Conservation (phyloP, 768 basidiomycete genomes). For the Crepidotus variabilis region DNA sequence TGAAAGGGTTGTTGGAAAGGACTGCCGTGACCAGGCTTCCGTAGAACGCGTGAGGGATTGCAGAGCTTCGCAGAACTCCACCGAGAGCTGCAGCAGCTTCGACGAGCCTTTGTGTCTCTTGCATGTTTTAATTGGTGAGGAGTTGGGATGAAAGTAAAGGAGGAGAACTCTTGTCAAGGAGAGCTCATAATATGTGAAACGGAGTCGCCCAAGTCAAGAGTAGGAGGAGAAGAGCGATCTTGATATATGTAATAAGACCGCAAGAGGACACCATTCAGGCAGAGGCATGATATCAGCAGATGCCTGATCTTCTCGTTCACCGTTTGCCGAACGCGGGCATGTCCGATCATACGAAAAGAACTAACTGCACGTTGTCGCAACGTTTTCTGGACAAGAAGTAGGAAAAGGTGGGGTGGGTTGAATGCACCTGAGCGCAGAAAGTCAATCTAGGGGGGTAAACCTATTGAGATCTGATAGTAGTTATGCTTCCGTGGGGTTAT, state of each 20-base stretch:
- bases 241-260: constrained; percentile 51
- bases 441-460: constrained; percentile 20
- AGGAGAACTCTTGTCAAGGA: constrained; percentile 15
- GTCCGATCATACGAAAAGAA: constrained; percentile 40
- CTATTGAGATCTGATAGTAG: not conserved
- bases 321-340: constrained; percentile 38
- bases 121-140: constrained; percentile 38
- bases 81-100: constrained; percentile 79
- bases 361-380: constrained; percentile 36
- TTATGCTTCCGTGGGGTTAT: not conserved
- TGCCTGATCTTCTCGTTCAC: constrained; percentile 37
- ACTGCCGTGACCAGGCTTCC: constrained; percentile 70
- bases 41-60: constrained; percentile 78
- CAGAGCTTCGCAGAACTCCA: constrained; percentile 46
- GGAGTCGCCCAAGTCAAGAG: constrained; percentile 34
- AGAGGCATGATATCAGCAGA: constrained; percentile 43
- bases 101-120: constrained; percentile 70
- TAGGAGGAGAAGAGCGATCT: constrained; percentile 35
- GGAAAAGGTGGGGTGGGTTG: constrained; percentile 18
- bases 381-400: constrained; percentile 34
- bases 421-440: constrained; percentile 25
- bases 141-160: constrained; percentile 18
- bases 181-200: constrained; percentile 51
- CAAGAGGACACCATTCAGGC: constrained; percentile 38
- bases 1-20: constrained; percentile 59